Percentiles rank a stretch among this genome's conserved stretches.
Conservation (phyloP, 805 yeast genomes). For the Metschnikowia kofuensis region DNA sequence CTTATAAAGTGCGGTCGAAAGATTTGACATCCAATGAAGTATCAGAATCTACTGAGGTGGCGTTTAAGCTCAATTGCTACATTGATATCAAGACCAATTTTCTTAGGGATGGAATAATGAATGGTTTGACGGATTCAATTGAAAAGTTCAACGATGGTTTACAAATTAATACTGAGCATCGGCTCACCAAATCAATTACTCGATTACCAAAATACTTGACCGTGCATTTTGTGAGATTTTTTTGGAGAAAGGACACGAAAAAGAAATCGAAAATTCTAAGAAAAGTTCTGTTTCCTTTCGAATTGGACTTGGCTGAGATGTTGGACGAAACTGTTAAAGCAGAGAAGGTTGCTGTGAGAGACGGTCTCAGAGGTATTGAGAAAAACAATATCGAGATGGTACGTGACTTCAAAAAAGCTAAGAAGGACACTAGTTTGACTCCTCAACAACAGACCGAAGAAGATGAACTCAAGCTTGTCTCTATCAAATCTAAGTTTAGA, state of each 20-base stretch:
- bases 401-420: constrained; percentile 68
- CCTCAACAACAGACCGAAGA: constrained; percentile 57
- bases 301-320: constrained; percentile 82
- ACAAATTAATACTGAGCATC: constrained; percentile 68
- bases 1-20: constrained; percentile 59
- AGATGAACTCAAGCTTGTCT: constrained; percentile 47
- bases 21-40: constrained; percentile 51
- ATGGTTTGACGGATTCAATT: constrained; percentile 69
- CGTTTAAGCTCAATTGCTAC: constrained; percentile 83
- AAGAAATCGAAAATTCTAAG: constrained; percentile 92
- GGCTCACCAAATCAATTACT: constrained; percentile 57
- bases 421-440: constrained; percentile 36
- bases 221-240: constrained; percentile 91
- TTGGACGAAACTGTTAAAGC: constrained; percentile 73
- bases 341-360: constrained; percentile 69
- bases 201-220: constrained; percentile 84
- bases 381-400: constrained; percentile 69
- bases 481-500: constrained; percentile 50
- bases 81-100: constrained; percentile 83
- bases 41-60: constrained; percentile 40
- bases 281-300: constrained; percentile 92
- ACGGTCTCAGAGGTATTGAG: constrained; percentile 70
- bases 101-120: constrained; percentile 76
- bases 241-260: constrained; percentile 89
- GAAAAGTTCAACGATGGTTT: constrained; percentile 75